Conservation (phyloP, 805 yeast species). For the Sugiyamaella mastotermitis region DNA sequence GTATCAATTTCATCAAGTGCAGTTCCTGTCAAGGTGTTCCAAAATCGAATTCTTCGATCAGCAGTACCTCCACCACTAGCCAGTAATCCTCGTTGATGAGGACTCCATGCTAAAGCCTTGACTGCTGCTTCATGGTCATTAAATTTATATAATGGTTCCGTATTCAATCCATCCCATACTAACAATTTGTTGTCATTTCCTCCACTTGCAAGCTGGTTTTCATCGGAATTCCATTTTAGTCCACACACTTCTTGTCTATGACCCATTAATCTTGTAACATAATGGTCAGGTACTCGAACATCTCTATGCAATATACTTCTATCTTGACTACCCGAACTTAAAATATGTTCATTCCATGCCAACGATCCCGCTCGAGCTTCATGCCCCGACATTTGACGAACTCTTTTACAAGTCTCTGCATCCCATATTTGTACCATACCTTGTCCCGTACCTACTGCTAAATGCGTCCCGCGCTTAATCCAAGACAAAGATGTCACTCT, state of each 20-base stretch:
- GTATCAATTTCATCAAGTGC: slow-evolving; percentile 80
- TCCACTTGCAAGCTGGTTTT: slow-evolving; percentile 89
- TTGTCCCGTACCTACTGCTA: slow-evolving; percentile 83
- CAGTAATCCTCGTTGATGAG: slow-evolving; percentile 87
- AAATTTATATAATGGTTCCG: slow-evolving; percentile 64
- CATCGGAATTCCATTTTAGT: slow-evolving; percentile 84
- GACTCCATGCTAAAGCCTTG: slow-evolving; percentile 96
- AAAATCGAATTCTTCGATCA: slow-evolving; percentile 80
- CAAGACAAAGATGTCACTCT: slow-evolving; percentile 78
- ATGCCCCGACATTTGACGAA: slow-evolving; percentile 92
- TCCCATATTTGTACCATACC: slow-evolving; percentile 96
- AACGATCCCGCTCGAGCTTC: slow-evolving; percentile 75
- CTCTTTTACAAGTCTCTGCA: slow-evolving; percentile 53
- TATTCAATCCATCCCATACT: slow-evolving; percentile 79
- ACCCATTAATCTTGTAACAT: slow-evolving; percentile 57
- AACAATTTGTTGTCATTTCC: slow-evolving; percentile 86
- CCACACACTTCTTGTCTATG: slow-evolving; percentile 98
- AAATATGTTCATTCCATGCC: slow-evolving; percentile 89
- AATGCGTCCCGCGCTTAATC: slow-evolving; percentile 91
- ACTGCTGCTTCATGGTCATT: slow-evolving; percentile 91
- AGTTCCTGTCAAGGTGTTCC: slow-evolving; percentile 82
- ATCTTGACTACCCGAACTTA: slow-evolving; percentile 85
- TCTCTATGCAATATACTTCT: slow-evolving; percentile 81
- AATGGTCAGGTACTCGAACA: slow-evolving; percentile 82
- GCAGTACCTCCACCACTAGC: slow-evolving; percentile 98